Percentiles rank a stretch among this genome's conserved stretches.
These are phyloP conservation scores for Clavulina sp. DNA, from an alignment of 768 basidiomycete species.

Conservation along the genomic window DNA sequence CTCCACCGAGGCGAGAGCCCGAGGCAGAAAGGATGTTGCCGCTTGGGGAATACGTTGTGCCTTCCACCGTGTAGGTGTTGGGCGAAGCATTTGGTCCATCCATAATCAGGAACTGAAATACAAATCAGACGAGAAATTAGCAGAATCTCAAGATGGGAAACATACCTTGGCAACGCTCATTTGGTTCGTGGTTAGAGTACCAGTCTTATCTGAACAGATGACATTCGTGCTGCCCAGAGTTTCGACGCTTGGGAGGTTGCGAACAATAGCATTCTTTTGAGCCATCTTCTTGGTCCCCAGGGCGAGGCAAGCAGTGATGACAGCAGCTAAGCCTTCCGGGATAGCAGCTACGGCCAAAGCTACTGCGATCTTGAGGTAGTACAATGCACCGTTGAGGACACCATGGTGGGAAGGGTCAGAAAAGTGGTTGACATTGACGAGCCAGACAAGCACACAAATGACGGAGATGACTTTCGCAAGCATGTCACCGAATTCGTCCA, in stretches of 20 bases:
- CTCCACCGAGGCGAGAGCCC: too few species aligned
- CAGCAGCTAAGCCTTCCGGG: conserved; percentile 94
- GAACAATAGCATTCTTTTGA: conserved; percentile 93
- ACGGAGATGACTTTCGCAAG: conserved; percentile 95
- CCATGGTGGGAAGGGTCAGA: conserved; percentile 89
- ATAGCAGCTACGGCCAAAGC: conserved; percentile 98
- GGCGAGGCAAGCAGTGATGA: conserved; percentile 92
- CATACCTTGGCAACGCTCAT: conserved; percentile 65
- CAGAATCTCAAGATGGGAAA: not conserved
- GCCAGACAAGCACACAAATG: conserved; percentile 94
- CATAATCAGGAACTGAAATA: conserved; percentile 65
- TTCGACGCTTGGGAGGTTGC: conserved; percentile 92
- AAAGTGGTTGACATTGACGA: conserved; percentile 93
- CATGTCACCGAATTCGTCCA: conserved; percentile 96
- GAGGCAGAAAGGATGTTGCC: conserved; percentile 54
- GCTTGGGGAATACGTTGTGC: conserved; percentile 77
- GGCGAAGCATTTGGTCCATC: conserved; percentile 33
- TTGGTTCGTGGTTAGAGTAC: conserved; percentile 83
- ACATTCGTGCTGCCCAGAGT: conserved; percentile 96
- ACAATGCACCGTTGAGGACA: conserved; percentile 80
- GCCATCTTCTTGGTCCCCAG: conserved; percentile 99
- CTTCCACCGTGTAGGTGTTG: conserved; percentile 67
- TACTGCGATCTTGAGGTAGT: conserved; percentile 99
- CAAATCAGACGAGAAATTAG: conserved; percentile 1
- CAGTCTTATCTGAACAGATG: conserved; percentile 95